Percentiles rank a stretch among this genome's conserved stretches.
Evolutionary conservation across 2,329 filamentous ascomycete species (phyloP).

Genomic region (Sphaerulina populicola): DNA sequence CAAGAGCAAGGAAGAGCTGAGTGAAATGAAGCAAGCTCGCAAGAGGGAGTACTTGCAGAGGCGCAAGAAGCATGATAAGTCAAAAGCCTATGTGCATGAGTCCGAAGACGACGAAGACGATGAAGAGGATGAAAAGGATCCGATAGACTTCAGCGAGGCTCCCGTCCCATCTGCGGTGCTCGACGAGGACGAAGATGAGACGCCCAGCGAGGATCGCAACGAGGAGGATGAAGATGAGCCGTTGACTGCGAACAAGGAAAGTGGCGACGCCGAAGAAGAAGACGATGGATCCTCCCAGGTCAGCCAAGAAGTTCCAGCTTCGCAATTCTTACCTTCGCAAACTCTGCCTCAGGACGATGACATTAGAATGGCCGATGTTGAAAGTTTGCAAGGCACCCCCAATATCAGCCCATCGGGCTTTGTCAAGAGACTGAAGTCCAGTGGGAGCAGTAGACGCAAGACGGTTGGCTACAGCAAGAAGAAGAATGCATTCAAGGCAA

Average conservation of each 20-base stretch:
- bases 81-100: constrained; percentile 8
- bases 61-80: background rate
- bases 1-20: constrained; percentile 16
- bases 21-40: constrained; percentile 12
- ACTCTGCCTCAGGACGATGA: background rate
- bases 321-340: constrained; percentile 3
- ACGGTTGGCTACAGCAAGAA: constrained; percentile 6
- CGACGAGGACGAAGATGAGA: background rate
- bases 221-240: background rate
- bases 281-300: constrained; percentile 2
- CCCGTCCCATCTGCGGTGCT: background rate
- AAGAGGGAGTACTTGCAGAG: constrained; percentile 5
- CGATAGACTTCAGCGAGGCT: background rate
- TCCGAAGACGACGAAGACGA: constrained; percentile 11
- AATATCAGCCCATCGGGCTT: constrained; percentile 2
- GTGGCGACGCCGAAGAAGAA: background rate
- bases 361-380: background rate
- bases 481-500: constrained; percentile 2
- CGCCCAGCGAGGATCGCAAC: background rate
- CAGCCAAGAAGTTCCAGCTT: constrained; percentile 4
- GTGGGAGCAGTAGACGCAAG: constrained; percentile 5
- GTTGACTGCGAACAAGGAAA: background rate
- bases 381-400: constrained; percentile 7
- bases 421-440: constrained; percentile 1
- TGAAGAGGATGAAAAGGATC: background rate